A percentile compares a stretch with the other conserved stretches of the same genome.
phyloP scores from a whole-genome alignment of 441 rosid species.

The Hypseocharis bilobata region DNA sequence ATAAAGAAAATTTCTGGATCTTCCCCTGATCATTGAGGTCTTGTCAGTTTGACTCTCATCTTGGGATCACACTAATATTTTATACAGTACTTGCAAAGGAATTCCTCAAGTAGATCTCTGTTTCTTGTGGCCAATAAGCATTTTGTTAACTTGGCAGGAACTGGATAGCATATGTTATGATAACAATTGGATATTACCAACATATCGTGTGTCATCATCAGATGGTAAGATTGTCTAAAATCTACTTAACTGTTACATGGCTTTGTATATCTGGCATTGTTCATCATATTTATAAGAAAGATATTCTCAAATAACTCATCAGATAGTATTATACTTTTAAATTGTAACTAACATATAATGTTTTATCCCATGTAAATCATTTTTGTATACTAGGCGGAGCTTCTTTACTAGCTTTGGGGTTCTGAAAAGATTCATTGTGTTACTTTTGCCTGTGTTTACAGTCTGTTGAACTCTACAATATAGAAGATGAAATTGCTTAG shows the following conservation, averaged over 20 bases:
- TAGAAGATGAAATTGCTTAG: constrained; percentile 62
- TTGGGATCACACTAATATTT: background rate
- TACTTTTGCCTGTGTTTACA: constrained; percentile 26
- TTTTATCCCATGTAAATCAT: background rate
- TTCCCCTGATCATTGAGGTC: background rate
- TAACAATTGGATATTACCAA: constrained; percentile 60
- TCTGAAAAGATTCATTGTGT: constrained; percentile 9
- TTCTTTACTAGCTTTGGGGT: background rate
- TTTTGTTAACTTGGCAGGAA: constrained; percentile 38
- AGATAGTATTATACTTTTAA: background rate
- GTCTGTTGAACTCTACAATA: constrained; percentile 50
- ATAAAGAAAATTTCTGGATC: background rate
- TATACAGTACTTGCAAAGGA: background rate
- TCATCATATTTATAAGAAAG: no score
- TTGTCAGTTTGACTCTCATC: background rate
- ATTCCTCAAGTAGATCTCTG: background rate
- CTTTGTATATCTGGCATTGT: no score
- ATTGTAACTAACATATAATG: background rate
- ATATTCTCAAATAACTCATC: background rate
- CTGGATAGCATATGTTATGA: constrained; percentile 46
- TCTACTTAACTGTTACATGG: background rate
- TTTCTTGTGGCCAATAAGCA: background rate
- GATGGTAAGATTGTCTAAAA: constrained; percentile 41
- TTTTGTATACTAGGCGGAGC: background rate
- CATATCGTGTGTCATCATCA: constrained; percentile 34